These are phyloP conservation scores for Styphnolobium japonicum DNA, from an alignment of 306 rosid species.

Conservation along the genomic window DNA sequence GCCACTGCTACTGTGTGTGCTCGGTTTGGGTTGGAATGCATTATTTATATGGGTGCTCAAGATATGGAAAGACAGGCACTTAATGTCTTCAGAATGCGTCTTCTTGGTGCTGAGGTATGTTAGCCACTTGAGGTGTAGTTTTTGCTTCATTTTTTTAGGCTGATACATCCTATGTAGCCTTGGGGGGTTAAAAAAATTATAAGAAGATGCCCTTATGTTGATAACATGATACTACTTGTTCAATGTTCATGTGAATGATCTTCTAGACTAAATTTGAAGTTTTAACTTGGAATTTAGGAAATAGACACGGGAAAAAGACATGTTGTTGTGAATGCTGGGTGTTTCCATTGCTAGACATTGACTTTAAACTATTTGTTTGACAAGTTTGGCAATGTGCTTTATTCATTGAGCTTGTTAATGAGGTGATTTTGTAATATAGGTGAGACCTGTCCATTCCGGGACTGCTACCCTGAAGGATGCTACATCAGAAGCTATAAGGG, in stretches of 20 bases:
- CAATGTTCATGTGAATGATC: background rate
- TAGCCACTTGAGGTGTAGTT: background rate
- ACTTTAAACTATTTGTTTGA: background rate
- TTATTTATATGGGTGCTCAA: slow-evolving; percentile 91
- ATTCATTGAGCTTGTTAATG: background rate
- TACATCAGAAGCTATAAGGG: slow-evolving; percentile 94
- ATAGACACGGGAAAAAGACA: background rate
- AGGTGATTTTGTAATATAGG: slow-evolving; percentile 42
- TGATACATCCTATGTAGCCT: background rate
- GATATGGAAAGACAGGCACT: slow-evolving; percentile 96
- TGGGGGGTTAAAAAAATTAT: background rate
- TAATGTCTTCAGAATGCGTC: slow-evolving; percentile 85
- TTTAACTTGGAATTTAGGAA: background rate
- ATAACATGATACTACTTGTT: background rate
- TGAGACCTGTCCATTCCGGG: slow-evolving; percentile 82
- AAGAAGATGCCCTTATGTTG: background rate
- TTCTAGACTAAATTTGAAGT: background rate
- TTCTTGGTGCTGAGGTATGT: slow-evolving; percentile 93
- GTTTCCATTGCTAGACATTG: background rate
- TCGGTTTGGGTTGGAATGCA: slow-evolving; percentile 73
- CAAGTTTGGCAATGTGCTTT: background rate
- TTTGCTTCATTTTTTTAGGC: background rate
- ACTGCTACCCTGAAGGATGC: slow-evolving; percentile 94
- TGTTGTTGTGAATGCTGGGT: background rate
- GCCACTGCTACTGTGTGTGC: slow-evolving; percentile 96